Evolutionary conservation across 2,329 filamentous ascomycete species (phyloP).

Genomic region (Pseudocercospora cruenta): DNA sequence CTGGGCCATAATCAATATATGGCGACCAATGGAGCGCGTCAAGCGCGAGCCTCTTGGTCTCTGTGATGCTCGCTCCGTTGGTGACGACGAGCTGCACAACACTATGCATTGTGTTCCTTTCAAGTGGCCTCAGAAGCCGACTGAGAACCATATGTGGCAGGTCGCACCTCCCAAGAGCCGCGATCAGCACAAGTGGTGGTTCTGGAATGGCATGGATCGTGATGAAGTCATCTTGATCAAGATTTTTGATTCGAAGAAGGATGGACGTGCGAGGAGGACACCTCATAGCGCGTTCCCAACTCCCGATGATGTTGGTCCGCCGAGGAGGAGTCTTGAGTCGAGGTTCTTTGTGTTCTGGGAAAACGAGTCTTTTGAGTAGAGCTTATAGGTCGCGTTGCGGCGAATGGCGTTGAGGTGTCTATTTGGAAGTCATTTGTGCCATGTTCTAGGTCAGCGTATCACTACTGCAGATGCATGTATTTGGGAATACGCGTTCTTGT

Average conservation of each 20-base stretch:
- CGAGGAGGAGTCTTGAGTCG: slow-evolving; percentile 3
- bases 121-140: slow-evolving; percentile 10
- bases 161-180: not conserved
- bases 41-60: slow-evolving; percentile 14
- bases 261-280: slow-evolving; percentile 1
- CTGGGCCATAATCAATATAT: slow-evolving; percentile 21
- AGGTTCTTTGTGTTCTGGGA: slow-evolving; percentile 5
- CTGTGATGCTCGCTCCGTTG: slow-evolving; percentile 14
- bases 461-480: no score
- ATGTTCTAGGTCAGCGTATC: no score
- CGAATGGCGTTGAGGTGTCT: not conserved
- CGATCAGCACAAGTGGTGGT: slow-evolving; percentile 8
- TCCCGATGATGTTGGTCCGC: not conserved
- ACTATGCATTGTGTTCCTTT: slow-evolving; percentile 18
- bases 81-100: slow-evolving; percentile 13
- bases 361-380: not conserved
- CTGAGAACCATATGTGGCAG: slow-evolving; percentile 9
- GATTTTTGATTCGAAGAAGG: slow-evolving; percentile 12
- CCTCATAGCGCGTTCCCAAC: slow-evolving; percentile 1
- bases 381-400: not conserved
- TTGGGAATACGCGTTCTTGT: no score
- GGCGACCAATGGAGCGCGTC: slow-evolving; percentile 13
- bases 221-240: slow-evolving; percentile 8
- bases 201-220: not conserved
- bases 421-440: not conserved